A percentile compares a stretch with the other conserved stretches of the same genome.
These are phyloP conservation scores for Angomonas deanei DNA, from an alignment of 208 protist genomes.

Conservation along the genomic window DNA sequence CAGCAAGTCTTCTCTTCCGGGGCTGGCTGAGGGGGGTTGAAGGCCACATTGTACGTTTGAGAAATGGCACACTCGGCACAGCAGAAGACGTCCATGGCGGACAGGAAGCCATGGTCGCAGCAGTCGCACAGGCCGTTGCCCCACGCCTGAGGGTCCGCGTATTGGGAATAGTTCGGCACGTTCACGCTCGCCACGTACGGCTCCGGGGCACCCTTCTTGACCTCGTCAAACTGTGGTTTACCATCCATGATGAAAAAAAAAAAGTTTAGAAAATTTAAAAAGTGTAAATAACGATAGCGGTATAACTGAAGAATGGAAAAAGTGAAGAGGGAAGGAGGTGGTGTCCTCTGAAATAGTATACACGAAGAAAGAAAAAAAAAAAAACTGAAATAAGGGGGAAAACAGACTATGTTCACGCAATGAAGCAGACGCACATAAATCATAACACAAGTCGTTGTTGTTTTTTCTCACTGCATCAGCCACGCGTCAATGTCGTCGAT, in stretches of 20 bases:
- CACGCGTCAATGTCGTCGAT: neutral
- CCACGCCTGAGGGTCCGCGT: neutral
- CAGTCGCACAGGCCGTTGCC: neutral
- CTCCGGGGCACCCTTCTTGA: no score
- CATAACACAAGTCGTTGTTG: neutral
- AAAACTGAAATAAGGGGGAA: neutral
- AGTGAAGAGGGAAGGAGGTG: conserved; percentile 1
- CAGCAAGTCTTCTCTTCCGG: neutral
- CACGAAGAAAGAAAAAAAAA: neutral
- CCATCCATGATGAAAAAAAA: neutral
- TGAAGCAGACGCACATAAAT: neutral
- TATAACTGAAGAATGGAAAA: neutral
- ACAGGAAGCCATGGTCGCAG: neutral
- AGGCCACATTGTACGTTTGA: neutral
- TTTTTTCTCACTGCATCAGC: neutral
- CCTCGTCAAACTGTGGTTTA: neutral
- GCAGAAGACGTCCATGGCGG: neutral
- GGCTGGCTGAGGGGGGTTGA: neutral
- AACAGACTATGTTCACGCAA: neutral
- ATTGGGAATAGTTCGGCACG: no score
- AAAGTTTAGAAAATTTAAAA: neutral
- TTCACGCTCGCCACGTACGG: neutral
- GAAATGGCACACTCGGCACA: neutral
- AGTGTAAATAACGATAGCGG: neutral
- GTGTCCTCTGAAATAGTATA: no score